phyloP scores from a whole-genome alignment of 805 yeast genomes.

The Kodamaea kaohsiungensis region DNA sequence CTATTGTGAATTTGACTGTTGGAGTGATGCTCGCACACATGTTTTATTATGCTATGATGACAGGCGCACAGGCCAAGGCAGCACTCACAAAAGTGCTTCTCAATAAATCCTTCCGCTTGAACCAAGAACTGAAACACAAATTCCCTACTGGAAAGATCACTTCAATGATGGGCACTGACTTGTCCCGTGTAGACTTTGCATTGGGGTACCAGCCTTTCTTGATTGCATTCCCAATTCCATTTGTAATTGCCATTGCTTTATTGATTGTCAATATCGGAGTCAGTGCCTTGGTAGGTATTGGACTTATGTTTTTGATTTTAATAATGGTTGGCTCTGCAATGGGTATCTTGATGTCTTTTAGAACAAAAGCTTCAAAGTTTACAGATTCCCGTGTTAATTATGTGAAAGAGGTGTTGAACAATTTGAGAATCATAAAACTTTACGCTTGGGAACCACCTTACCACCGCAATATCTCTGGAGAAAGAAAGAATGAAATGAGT shows the following conservation, averaged over 20 bases:
- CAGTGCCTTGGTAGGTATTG: constrained; percentile 27
- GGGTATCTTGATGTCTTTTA: constrained; percentile 50
- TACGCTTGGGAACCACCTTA: constrained; percentile 93
- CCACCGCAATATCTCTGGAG: constrained; percentile 50
- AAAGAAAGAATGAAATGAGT: constrained; percentile 63
- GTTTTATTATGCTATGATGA: constrained; percentile 24
- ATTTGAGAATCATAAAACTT: constrained; percentile 79
- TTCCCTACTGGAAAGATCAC: constrained; percentile 25
- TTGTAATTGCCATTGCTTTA: constrained; percentile 25
- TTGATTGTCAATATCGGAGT: constrained; percentile 25
- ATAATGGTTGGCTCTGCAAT: constrained; percentile 48
- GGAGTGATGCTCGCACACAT: constrained; percentile 26
- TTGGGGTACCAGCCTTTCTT: constrained; percentile 28
- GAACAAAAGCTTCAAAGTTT: constrained; percentile 47
- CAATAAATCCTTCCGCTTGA: constrained; percentile 23
- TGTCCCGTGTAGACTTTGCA: constrained; percentile 30
- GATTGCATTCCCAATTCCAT: constrained; percentile 23
- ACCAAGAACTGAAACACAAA: constrained; percentile 20
- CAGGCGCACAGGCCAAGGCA: constrained; percentile 28
- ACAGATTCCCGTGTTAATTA: constrained; percentile 78
- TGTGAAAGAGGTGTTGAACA: constrained; percentile 75
- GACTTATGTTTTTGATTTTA: constrained; percentile 28
- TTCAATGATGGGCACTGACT: constrained; percentile 29
- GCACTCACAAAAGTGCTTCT: constrained; percentile 26
- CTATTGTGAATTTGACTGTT: constrained; percentile 24